Conservation (phyloP, 2,329 filamentous ascomycete species). For the Hysterium pulicare region DNA sequence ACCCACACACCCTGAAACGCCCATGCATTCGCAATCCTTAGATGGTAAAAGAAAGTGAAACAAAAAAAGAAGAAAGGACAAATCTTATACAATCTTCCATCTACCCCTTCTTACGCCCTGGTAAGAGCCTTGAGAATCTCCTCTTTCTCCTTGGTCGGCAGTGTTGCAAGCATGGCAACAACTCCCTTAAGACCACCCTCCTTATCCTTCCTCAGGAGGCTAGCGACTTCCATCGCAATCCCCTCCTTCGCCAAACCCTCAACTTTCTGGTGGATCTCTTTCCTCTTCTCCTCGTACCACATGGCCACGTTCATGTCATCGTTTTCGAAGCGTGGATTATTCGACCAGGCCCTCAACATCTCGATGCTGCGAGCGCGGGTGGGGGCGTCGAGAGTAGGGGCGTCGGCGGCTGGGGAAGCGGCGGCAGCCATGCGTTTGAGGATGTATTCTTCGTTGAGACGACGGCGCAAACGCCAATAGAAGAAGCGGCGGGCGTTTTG, state of each 20-base stretch:
- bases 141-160: constrained; percentile 87
- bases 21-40: too few relatives aligned
- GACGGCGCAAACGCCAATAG: constrained; percentile 97
- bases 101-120: constrained; percentile 32
- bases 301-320: constrained; percentile 80
- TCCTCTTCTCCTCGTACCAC: constrained; percentile 96
- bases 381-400: constrained; percentile 34
- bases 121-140: constrained; percentile 62
- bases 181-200: constrained; percentile 78
- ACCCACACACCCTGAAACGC: too few relatives aligned
- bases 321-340: constrained; percentile 69
- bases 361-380: constrained; percentile 66
- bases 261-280: constrained; percentile 77
- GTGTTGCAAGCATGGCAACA: constrained; percentile 76
- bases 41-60: too few relatives aligned
- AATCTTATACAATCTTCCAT: constrained; percentile 1
- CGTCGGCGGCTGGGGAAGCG: constrained; percentile 40
- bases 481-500: constrained; percentile 91
- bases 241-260: constrained; percentile 77
- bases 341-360: constrained; percentile 79
- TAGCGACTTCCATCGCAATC: constrained; percentile 66
- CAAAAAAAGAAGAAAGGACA: too few relatives aligned
- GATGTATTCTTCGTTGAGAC: constrained; percentile 96
- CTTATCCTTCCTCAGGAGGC: constrained; percentile 63
- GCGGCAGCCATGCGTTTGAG: constrained; percentile 74